phyloP scores from a whole-genome alignment of 2,329 filamentous ascomycete genomes.

The Phialocephala sp. region DNA sequence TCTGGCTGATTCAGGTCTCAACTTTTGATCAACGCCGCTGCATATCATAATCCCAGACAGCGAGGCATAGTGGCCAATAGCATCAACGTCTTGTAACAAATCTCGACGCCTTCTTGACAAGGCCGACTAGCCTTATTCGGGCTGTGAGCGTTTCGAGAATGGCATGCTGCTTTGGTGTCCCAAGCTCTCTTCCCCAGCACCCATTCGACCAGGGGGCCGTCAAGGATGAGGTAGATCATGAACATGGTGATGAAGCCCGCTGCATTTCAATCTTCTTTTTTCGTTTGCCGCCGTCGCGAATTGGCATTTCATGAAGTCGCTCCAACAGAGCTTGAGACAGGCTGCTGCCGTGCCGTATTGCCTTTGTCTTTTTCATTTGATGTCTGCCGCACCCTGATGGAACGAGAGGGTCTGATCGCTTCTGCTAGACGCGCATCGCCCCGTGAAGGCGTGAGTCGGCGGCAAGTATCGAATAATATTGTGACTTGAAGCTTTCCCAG shows the following conservation, averaged over 20 bases:
- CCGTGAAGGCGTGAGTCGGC: constrained; percentile 14
- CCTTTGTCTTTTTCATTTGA: constrained; percentile 18
- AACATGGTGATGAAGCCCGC: constrained; percentile 21
- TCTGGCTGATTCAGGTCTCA: constrained; percentile 24
- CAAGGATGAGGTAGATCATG: constrained; percentile 25
- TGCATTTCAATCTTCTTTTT: constrained; percentile 13
- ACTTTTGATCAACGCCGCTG: constrained; percentile 14
- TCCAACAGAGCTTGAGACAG: background rate
- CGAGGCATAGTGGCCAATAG: constrained; percentile 3
- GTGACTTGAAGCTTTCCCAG: constrained; percentile 9
- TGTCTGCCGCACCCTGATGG: constrained; percentile 3
- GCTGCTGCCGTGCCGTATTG: constrained; percentile 5
- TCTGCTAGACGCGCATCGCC: constrained; percentile 23
- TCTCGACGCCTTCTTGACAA: background rate
- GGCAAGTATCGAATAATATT: constrained; percentile 22
- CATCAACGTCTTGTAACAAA: constrained; percentile 7
- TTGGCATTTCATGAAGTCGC: constrained; percentile 2
- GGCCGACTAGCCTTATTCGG: constrained; percentile 2
- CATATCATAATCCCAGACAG: constrained; percentile 13
- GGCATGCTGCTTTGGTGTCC: constrained; percentile 20
- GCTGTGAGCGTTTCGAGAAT: constrained; percentile 19
- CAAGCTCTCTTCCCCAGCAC: constrained; percentile 9
- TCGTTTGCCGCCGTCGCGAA: constrained; percentile 19
- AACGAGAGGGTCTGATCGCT: constrained; percentile 24
- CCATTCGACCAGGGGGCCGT: constrained; percentile 18